Evolutionary conservation across 352 stramenopile species (phyloP), one percentile per base, ranked within the genome.

Genomic region (Elongisporangium senticosum): DNA sequence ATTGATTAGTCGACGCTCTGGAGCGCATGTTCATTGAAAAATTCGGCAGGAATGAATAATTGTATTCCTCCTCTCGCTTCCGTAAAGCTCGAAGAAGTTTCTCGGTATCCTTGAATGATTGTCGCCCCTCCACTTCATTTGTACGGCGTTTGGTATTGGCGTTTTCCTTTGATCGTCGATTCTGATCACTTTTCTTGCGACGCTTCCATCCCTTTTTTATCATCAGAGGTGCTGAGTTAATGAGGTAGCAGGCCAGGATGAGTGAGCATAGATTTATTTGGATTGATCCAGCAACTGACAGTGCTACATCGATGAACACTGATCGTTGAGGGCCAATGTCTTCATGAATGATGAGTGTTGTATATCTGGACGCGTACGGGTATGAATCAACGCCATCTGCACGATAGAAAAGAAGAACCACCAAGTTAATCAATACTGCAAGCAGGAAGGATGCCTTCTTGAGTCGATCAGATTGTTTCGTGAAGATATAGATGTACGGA

Each of bases 181-280:
- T 62, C 62, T 78, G 64, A 21, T 86, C 62, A 4, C 58, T 54
- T 14, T 74, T 69, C 56, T 78, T 77, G 22, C 76, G 76, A 2
- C 74, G 73, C 55, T 87, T 89, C 74, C 79, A 86, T 3, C 77
- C 75, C 58, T 88, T 84, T 58, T 87, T 86, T 20, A 91, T 79
- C 6, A 88, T 40, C 20, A 89, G 53, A 7, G 81, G 81, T 2
- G 79, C 81, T 14, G 75, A 84, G 51, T 91, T 91, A 37, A 85
- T 65, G 51, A 85, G 60, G 53, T 89, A 86, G 52, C 77, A 85
- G 3, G 77, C n/a, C 22, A 91, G 24, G 11, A 86, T 72, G 26
- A 77, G 54, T 8, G 39, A 63, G 23, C 77, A 89, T 3, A 88
- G 28, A 19, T 78, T 59, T 26, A 89, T 64, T 37, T 88, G 71